Percentiles rank a stretch among this genome's conserved stretches.
Conservation (phyloP, 2,329 filamentous ascomycete species). For the Neonectria magnoliae region DNA sequence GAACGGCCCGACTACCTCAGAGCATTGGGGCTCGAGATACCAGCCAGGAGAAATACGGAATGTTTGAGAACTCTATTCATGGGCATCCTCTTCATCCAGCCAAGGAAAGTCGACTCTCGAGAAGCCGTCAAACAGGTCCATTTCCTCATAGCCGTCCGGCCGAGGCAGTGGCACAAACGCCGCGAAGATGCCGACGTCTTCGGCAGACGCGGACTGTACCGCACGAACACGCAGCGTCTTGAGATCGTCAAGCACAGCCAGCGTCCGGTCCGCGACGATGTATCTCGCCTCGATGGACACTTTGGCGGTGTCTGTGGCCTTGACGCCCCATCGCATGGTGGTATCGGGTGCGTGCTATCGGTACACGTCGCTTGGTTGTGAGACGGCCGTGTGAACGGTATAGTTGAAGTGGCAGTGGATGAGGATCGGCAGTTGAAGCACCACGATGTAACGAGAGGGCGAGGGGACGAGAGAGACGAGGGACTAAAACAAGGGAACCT, state of each 20-base stretch:
- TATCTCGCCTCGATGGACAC: slow-evolving; percentile 24
- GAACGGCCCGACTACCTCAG: neutral
- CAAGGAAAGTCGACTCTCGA: slow-evolving; percentile 7
- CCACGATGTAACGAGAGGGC: neutral
- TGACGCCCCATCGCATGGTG: slow-evolving; percentile 24
- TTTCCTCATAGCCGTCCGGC: neutral
- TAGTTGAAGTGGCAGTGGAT: neutral
- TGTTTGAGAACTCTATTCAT: slow-evolving; percentile 7
- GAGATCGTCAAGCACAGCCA: slow-evolving; percentile 11
- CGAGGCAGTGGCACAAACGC: slow-evolving; percentile 2
- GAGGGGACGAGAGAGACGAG: neutral
- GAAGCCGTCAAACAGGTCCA: neutral
- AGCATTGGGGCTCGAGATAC: neutral
- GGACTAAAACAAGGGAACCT: neutral
- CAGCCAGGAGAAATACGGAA: neutral
- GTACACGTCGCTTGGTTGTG: neutral
- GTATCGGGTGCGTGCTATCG: neutral
- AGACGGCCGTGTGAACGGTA: neutral
- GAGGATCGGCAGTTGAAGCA: neutral
- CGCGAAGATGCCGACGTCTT: slow-evolving; percentile 11
- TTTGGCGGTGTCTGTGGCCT: slow-evolving; percentile 27
- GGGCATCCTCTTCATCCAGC: neutral
- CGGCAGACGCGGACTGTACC: slow-evolving; percentile 7
- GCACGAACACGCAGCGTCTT: slow-evolving; percentile 16
- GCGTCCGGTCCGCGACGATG: slow-evolving; percentile 21